Evolutionary conservation across 1,284 basidiomycete genomes (phyloP).

Genomic region (Cronartium quercuum): DNA sequence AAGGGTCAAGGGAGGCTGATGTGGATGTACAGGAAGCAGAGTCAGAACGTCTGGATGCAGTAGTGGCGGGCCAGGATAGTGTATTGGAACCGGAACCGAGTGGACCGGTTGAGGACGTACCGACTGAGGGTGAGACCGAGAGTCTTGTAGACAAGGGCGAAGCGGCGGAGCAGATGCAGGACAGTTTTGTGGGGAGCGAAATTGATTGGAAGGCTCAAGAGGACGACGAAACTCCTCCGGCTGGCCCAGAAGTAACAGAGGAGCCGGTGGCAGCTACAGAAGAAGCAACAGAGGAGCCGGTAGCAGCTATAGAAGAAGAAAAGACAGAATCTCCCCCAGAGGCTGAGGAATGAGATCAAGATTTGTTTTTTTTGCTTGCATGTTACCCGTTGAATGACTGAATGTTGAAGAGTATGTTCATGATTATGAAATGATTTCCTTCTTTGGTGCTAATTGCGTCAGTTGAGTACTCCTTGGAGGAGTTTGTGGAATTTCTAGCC

Average conservation of each 20-base stretch:
- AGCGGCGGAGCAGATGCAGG: background rate
- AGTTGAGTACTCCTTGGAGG: too few relatives aligned
- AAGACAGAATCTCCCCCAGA: too few relatives aligned
- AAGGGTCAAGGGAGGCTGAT: background rate
- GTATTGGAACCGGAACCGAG: background rate
- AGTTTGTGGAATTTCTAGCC: too few relatives aligned
- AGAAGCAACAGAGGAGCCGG: background rate
- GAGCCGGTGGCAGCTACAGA: background rate
- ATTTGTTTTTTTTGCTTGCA: too few relatives aligned
- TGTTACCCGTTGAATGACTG: too few relatives aligned
- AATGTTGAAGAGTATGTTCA: too few relatives aligned
- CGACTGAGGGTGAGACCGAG: constrained; percentile 4
- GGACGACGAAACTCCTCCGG: background rate
- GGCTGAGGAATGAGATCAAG: too few relatives aligned
- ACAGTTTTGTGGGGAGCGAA: constrained; percentile 33
- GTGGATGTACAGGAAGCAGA: background rate
- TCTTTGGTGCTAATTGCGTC: too few relatives aligned
- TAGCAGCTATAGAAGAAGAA: background rate
- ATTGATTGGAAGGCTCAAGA: constrained; percentile 25
- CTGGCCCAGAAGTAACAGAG: background rate
- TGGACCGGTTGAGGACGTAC: background rate
- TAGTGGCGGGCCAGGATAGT: too few relatives aligned
- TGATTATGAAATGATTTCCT: too few relatives aligned
- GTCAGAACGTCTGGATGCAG: too few relatives aligned
- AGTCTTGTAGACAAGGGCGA: constrained; percentile 33